Conservation (phyloP, 163 green algal genomes). For the Trebouxiophyceae sp. region DNA sequence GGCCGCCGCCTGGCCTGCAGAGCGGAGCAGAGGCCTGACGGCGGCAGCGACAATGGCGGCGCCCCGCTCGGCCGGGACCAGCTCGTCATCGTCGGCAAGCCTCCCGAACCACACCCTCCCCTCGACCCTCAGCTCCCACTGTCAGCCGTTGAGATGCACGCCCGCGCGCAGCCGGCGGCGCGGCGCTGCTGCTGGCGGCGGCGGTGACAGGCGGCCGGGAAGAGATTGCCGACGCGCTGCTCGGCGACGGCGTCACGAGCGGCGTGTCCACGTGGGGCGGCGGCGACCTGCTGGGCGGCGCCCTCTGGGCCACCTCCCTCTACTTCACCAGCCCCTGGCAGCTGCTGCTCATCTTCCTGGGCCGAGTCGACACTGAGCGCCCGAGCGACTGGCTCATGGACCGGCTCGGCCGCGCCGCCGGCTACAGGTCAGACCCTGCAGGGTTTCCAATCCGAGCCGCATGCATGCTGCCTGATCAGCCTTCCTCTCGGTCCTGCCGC, state of each 20-base stretch:
- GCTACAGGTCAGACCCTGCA: constrained; percentile 23
- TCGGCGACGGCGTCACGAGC: neutral
- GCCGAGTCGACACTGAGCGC: constrained; percentile 62
- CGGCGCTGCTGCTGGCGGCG: neutral
- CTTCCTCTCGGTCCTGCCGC: too few relatives aligned
- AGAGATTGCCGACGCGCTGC: neutral
- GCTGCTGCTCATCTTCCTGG: constrained; percentile 75
- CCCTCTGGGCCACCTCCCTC: constrained; percentile 51
- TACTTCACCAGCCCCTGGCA: constrained; percentile 63
- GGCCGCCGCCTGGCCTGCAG: too few relatives aligned
- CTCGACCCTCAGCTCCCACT: too few relatives aligned
- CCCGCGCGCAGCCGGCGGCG: neutral
- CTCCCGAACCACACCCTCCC: too few relatives aligned
- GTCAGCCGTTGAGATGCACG: too few relatives aligned
- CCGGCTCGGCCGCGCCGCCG: constrained; percentile 20
- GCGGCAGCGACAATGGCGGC: too few relatives aligned
- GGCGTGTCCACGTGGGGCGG: too few relatives aligned
- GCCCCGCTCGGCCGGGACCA: too few relatives aligned
- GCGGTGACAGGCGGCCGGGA: neutral
- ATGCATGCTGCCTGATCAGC: too few relatives aligned
- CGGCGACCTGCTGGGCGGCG: constrained; percentile 34
- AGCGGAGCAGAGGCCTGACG: too few relatives aligned
- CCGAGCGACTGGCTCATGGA: constrained; percentile 65
- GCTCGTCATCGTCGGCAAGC: too few relatives aligned
- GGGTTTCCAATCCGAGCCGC: too few relatives aligned